A percentile compares a stretch with the other conserved stretches of the same genome.
Conservation (phyloP, 768 basidiomycete genomes). For the Mycena olivaceomarginata region DNA sequence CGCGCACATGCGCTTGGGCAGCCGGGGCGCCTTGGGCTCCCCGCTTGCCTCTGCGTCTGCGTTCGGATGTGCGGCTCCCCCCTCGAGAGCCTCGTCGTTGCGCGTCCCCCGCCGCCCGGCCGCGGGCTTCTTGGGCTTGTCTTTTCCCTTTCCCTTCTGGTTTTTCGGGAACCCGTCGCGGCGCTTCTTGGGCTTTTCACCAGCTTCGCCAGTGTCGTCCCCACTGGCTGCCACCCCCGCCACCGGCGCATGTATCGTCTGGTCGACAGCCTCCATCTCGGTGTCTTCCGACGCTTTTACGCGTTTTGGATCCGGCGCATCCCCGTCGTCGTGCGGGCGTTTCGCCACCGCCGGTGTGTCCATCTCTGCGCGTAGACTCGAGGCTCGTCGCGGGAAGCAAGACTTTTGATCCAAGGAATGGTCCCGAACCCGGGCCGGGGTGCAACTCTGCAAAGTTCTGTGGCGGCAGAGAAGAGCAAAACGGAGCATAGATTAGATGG, state of each 20-base stretch:
- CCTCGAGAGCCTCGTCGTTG: conserved; percentile 55
- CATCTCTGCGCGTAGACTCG: conserved; percentile 28
- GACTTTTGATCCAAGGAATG: not conserved
- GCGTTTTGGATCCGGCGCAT: conserved; percentile 37
- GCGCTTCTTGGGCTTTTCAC: conserved; percentile 17
- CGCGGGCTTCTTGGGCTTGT: conserved; percentile 58
- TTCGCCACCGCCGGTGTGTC: conserved; percentile 24
- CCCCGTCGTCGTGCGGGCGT: conserved; percentile 33
- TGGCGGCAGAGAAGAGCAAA: not conserved
- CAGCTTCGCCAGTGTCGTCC: not conserved
- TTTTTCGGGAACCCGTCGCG: conserved; percentile 54
- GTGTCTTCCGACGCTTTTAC: conserved; percentile 32
- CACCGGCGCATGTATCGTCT: not conserved
- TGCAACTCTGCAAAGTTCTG: not conserved
- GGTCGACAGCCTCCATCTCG: conserved; percentile 1
- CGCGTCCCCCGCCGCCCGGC: conserved; percentile 67
- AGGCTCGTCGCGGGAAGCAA: not conserved
- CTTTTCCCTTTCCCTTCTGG: conserved; percentile 53
- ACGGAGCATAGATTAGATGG: conserved; percentile 29
- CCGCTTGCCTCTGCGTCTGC: conserved; percentile 38
- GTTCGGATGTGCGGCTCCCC: conserved; percentile 33
- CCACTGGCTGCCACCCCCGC: not conserved
- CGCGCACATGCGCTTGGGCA: conserved; percentile 91
- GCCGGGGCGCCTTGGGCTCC: conserved; percentile 69
- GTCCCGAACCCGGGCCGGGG: not conserved